These are phyloP conservation scores for Exophiala bonariae DNA, from an alignment of 2,329 filamentous ascomycete species.

Conservation along the genomic window DNA sequence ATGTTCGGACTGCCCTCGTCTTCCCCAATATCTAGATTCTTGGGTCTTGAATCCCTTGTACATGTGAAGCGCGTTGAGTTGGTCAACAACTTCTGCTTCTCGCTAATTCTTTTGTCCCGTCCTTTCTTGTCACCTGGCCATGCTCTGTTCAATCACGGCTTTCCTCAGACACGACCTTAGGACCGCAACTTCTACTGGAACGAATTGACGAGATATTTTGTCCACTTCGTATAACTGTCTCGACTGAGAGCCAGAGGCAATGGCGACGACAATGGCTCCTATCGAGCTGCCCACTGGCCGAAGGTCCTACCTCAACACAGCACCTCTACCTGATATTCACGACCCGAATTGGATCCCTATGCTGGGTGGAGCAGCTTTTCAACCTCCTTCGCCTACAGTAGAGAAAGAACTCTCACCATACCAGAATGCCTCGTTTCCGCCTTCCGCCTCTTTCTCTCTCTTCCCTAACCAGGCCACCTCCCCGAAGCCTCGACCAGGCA, in stretches of 20 bases:
- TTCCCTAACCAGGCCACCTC: conserved; percentile 19
- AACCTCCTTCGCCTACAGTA: conserved; percentile 13
- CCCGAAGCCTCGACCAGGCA: conserved; percentile 14
- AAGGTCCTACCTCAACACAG: conserved; percentile 22
- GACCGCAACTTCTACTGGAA: neutral
- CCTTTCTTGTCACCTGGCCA: neutral
- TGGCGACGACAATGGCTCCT: conserved; percentile 18
- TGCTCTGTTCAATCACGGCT: neutral
- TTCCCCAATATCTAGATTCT: too few species aligned
- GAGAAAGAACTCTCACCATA: conserved; percentile 20
- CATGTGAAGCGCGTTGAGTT: too few species aligned
- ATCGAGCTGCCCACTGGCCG: conserved; percentile 25
- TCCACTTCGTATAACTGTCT: too few species aligned
- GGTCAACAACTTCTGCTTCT: neutral
- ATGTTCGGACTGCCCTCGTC: too few species aligned
- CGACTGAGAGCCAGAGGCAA: neutral
- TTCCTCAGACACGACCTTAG: conserved; percentile 1
- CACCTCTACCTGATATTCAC: conserved; percentile 22
- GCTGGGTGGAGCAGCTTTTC: conserved; percentile 17
- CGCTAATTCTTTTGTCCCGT: neutral
- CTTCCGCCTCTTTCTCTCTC: conserved; percentile 16
- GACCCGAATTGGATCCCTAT: conserved; percentile 29
- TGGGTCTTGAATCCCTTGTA: too few species aligned
- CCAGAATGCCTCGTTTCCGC: conserved; percentile 3
- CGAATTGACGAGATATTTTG: too few species aligned